Evolutionary conservation across 2,329 filamentous ascomycete genomes (phyloP).

Genomic region (Penicillium palitans): DNA sequence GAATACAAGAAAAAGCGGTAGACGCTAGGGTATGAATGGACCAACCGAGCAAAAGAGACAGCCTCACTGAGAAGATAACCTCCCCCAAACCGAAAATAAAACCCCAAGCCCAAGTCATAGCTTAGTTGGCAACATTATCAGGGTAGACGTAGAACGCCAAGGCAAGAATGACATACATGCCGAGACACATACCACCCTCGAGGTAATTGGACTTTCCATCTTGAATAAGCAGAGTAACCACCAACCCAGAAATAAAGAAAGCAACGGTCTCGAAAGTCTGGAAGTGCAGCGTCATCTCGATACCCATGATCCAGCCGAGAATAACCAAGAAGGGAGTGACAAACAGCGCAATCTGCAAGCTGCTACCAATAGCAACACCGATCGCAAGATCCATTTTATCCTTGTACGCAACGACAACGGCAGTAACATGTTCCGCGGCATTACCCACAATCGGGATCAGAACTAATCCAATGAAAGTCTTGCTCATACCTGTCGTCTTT

Average conservation of each 20-base stretch:
- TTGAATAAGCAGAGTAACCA: conserved; percentile 72
- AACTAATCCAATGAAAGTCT: conserved; percentile 78
- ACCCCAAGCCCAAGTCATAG: not conserved
- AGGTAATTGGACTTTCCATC: conserved; percentile 84
- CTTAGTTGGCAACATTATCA: conserved; percentile 34
- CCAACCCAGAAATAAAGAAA: conserved; percentile 72
- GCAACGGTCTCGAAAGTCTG: conserved; percentile 77
- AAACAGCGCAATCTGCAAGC: conserved; percentile 78
- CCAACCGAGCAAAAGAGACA: not conserved
- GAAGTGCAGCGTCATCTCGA: conserved; percentile 76
- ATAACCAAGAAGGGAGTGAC: conserved; percentile 80
- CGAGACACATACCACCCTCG: conserved; percentile 71
- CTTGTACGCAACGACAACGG: conserved; percentile 74
- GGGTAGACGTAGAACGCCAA: conserved; percentile 53
- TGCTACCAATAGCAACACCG: conserved; percentile 77
- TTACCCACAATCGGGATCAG: conserved; percentile 79
- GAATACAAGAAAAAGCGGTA: not conserved
- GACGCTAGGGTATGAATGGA: not conserved
- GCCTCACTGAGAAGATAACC: not conserved
- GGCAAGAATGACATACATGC: conserved; percentile 54
- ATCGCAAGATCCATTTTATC: conserved; percentile 70
- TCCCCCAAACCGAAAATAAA: not conserved
- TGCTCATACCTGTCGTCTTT: conserved; percentile 68
- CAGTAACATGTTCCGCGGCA: conserved; percentile 78
- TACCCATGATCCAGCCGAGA: conserved; percentile 72